phyloP scores from a whole-genome alignment of 805 yeast species.

The Starmerella asiatica region DNA sequence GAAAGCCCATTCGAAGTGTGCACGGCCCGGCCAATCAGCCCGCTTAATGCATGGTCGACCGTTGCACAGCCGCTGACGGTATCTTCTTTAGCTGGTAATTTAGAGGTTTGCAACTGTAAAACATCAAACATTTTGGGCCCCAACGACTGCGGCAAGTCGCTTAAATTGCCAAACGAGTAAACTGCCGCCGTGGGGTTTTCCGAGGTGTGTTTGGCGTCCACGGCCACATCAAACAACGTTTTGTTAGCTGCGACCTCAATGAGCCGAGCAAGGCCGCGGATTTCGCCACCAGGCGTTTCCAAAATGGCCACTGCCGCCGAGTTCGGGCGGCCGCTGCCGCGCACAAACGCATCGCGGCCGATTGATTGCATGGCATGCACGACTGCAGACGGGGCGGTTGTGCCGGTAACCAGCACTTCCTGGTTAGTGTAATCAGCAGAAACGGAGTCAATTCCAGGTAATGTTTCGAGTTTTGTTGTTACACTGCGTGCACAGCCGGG shows the following conservation, averaged over 20 bases:
- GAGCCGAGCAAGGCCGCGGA: constrained; percentile 76
- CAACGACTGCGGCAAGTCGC: constrained; percentile 32
- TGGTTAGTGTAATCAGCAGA: constrained; percentile 47
- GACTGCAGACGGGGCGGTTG: constrained; percentile 61
- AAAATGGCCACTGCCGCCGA: constrained; percentile 84
- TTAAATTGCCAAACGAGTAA: constrained; percentile 60
- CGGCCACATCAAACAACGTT: constrained; percentile 62
- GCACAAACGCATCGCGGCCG: constrained; percentile 79
- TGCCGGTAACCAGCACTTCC: constrained; percentile 54
- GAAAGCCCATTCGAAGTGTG: constrained; percentile 30
- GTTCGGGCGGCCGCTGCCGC: constrained; percentile 81
- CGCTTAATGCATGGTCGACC: constrained; percentile 3
- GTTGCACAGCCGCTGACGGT: constrained; percentile 12
- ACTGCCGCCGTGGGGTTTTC: constrained; percentile 42
- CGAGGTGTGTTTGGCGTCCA: constrained; percentile 28
- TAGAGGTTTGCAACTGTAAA: neutral
- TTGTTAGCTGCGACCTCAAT: constrained; percentile 45
- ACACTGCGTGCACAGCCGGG: constrained; percentile 55
- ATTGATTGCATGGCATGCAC: constrained; percentile 53
- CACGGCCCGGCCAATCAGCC: constrained; percentile 20
- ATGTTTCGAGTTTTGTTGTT: constrained; percentile 35
- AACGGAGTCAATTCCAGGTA: constrained; percentile 35
- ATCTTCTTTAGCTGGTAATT: constrained; percentile 18
- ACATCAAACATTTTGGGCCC: constrained; percentile 16
- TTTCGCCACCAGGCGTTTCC: constrained; percentile 55